Evolutionary conservation across 2,329 filamentous ascomycete genomes (phyloP), one percentile per base, ranked within the genome.

Genomic region (Ceratocystis alfenasii): DNA sequence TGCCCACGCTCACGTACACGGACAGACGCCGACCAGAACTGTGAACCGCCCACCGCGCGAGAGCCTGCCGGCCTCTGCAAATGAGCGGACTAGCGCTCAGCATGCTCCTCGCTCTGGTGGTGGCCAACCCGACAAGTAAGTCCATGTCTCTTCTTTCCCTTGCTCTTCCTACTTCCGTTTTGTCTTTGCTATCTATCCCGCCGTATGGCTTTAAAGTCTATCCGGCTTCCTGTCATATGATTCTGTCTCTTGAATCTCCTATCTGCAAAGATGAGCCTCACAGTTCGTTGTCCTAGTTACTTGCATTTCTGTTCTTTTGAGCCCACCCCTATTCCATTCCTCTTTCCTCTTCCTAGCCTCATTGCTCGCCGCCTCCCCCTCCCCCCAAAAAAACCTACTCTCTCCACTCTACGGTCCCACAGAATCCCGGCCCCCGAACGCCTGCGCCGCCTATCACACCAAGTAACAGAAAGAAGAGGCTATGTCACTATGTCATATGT

Each of bases 1-100:
- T 74, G 82, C 78, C 68, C 80, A 83, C 77, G 79, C 80, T 69
- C 82, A 84, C 72, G 80, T 82, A 69, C 81, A 83, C 70, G 81
- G 82, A 68, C 80, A 83, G 68, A 83, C 81, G 67, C 82, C 82
- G 59, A 80, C 81, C 65, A 78, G 80, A 59, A 69, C 74, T 48
- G 76, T 75, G 66, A 76, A 78, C 64, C 78, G 82, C 63, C 78
- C 79, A 68, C 75, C 78, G 66, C 78, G 82, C 70, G 82, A 85
- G 72, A 79, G 76, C 68, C 75, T 84, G 55, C 81, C 82, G 71
- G 77, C 78, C 69, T 76, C 76, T 67, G 73, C 66, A 7, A 65
- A 41, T 10, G 76, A 69, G 74, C 77, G 70, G 77, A 78, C 61
- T 75, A 73, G 75, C 78, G 73, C 71, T 78, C 78, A 70, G 73